phyloP scores from a whole-genome alignment of 768 basidiomycete species.

The Amanita polypyramis region DNA sequence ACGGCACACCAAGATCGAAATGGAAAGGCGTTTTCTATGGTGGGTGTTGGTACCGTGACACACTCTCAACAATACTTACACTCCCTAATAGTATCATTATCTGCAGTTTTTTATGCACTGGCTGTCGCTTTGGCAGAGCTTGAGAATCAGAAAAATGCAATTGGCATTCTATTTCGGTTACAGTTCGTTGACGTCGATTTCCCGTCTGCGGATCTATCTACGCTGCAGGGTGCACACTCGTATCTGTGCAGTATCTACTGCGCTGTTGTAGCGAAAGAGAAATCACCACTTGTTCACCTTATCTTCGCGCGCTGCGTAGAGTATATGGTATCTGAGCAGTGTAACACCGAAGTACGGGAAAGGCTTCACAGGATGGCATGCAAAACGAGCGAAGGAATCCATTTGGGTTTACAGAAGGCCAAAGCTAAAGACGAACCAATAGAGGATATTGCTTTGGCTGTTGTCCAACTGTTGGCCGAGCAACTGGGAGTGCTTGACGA shows the following conservation, averaged over 20 bases:
- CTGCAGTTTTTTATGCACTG: not conserved
- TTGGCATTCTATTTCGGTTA: not conserved
- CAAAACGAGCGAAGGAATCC: not conserved
- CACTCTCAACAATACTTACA: not conserved
- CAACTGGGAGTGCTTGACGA: not conserved
- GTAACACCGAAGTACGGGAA: too few species aligned
- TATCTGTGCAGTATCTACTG: not conserved
- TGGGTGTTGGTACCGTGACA: not conserved
- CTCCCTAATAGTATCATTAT: not conserved
- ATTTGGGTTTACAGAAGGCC: not conserved
- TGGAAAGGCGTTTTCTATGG: constrained; percentile 1
- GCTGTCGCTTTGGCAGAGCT: not conserved
- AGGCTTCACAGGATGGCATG: not conserved
- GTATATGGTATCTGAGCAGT: not conserved
- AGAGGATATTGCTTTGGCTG: not conserved
- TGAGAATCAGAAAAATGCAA: not conserved
- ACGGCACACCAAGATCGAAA: constrained; percentile 5
- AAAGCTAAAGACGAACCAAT: not conserved
- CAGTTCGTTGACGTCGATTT: not conserved
- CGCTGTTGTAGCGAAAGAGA: too few species aligned
- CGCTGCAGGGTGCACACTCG: not conserved
- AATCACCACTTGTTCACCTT: not conserved
- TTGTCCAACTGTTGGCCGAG: not conserved
- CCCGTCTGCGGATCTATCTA: constrained; percentile 1
- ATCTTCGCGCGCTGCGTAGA: not conserved